A percentile compares a stretch with the other conserved stretches of the same genome.
Conservation (phyloP, 78 protist species). For the Dictyostelium citrinum region DNA sequence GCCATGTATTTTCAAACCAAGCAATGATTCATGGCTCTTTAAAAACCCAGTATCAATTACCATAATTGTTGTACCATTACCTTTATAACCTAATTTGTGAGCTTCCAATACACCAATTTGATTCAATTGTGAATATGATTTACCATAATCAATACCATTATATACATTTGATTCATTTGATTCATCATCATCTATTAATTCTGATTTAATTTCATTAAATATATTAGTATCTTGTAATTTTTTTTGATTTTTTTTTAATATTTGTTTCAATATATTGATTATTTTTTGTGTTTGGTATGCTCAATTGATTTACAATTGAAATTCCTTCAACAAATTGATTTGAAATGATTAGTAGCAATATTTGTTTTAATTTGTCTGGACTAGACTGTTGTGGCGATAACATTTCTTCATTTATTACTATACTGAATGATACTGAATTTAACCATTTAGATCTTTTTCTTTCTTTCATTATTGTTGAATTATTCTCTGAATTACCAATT, state of each 20-base stretch:
- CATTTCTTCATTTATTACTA: background rate
- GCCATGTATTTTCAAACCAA: background rate
- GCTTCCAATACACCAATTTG: background rate
- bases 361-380: background rate
- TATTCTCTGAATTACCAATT: background rate
- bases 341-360: background rate
- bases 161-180: background rate
- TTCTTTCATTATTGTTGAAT: background rate
- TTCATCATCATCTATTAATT: background rate
- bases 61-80: slow-evolving; percentile 36
- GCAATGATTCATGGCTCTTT: slow-evolving; percentile 27
- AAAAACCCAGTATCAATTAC: slow-evolving; percentile 49
- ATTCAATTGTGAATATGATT: slow-evolving; percentile 3
- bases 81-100: slow-evolving; percentile 30
- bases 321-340: background rate
- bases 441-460: background rate
- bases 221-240: background rate
- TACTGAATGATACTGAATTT: background rate
- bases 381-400: background rate
- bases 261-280: background rate
- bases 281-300: background rate
- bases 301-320: background rate
- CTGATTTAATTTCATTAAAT: background rate
- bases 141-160: slow-evolving; percentile 14
- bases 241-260: background rate